Evolutionary conservation across 73 alveolate genomes (phyloP), one percentile per base, ranked within the genome.

Genomic region (Breviolum minutum): DNA sequence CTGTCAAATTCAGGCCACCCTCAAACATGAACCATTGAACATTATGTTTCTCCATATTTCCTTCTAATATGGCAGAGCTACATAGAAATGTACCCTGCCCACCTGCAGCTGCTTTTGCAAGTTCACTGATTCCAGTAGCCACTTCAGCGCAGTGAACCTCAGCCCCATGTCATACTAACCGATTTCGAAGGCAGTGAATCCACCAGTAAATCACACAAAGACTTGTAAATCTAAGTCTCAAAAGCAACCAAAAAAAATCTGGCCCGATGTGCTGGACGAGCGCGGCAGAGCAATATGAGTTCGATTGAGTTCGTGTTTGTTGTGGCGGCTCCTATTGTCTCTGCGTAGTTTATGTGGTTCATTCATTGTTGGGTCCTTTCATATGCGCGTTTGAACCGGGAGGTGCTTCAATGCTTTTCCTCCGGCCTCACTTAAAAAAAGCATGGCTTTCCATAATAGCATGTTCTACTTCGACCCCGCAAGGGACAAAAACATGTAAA

Each of bases 81-180:
- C 1, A 71, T 13, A 1, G 40, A n/a, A 71, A 20, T 20, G 32
- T 8, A 71, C 54, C 82, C 54, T 40, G 54, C 54, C 54, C 54
- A 40, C 54, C 82, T 73, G 48, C 48, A 73, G 82, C 86, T 77
- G 10, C 69, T 27, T 90, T 73, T 92, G 98, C 80, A 92, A 80
- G 66, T 92, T 76, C 80, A 92, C 98, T 8, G 98, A 92, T 60
- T 92, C 91, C 90, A 92, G 81, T 68, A 92, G 86, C 98, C 98
- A 92, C 19, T 92, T 60, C 91, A 92, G 62, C 26, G 98, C 98
- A 13, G 77, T 74, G 80, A 92, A 60, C 97, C 96, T 90, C 79
- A 13, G 48, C 17, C 63, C 20, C 68, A 40, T 40, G 54, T 40
- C 54, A 3, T 40, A 68, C 48, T 26, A 77, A 22, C 0, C n/a